Evolutionary conservation across 306 rosid genomes (phyloP).

Genomic region (Quercus gilva): DNA sequence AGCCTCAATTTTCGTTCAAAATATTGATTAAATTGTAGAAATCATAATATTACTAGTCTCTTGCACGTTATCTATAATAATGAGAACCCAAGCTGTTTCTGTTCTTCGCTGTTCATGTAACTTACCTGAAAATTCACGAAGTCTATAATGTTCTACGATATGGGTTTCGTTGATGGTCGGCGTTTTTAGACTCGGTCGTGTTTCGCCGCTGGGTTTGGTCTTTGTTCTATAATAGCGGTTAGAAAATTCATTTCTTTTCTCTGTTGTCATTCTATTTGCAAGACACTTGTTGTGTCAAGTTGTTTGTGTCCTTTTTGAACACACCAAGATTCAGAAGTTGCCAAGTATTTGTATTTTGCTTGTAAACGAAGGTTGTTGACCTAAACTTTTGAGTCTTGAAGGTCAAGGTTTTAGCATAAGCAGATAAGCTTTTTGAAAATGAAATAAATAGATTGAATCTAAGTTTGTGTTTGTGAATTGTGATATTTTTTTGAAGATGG

Average conservation of each 20-base stretch:
- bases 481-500: conserved; percentile 34
- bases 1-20: too few species aligned
- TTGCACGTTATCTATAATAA: background rate
- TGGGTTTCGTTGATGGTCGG: background rate
- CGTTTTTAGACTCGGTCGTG: conserved; percentile 1
- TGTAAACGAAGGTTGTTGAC: too few species aligned
- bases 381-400: too few species aligned
- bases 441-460: too few species aligned
- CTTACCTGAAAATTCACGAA: background rate
- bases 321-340: too few species aligned
- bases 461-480: background rate
- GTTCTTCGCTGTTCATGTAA: background rate
- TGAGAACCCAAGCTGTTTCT: background rate
- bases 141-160: background rate
- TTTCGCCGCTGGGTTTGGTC: background rate
- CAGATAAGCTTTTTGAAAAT: too few species aligned
- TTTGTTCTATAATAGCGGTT: background rate
- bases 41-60: background rate
- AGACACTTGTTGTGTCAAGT: background rate
- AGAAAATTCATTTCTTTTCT: conserved; percentile 19
- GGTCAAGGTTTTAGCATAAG: too few species aligned
- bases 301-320: too few species aligned
- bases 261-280: background rate
- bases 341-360: too few species aligned
- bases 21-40: too few species aligned